Evolutionary conservation across 2,329 filamentous ascomycete species (phyloP).

Genomic region (Apiospora sp.): DNA sequence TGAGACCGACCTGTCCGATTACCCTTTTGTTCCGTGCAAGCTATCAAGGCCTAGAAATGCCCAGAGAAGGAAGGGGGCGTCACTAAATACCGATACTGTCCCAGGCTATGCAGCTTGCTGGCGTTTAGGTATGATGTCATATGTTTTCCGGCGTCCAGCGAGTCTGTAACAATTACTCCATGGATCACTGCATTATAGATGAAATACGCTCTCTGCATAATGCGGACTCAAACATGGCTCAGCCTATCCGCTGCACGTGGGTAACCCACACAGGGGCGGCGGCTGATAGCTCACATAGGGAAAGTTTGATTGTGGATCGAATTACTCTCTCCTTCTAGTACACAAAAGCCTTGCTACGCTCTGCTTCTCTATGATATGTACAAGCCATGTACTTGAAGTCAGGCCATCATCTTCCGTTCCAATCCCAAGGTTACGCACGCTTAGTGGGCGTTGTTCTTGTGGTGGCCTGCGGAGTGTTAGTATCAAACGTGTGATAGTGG

Average conservation of each 20-base stretch:
- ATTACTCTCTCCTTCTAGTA: conserved; percentile 30
- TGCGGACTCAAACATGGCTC: background rate
- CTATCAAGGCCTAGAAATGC: background rate
- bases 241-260: background rate
- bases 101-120: too few relatives aligned
- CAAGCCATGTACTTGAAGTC: conserved; percentile 11
- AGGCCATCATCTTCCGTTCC: conserved; percentile 18
- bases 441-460: conserved; percentile 99
- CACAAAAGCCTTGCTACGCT: conserved; percentile 29
- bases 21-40: background rate
- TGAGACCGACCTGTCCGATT: background rate
- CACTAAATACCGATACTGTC: background rate
- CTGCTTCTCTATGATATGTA: conserved; percentile 28
- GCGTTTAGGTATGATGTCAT: background rate
- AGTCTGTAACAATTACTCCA: background rate
- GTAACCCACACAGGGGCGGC: background rate
- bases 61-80: background rate
- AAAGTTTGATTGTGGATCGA: conserved; percentile 24
- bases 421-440: background rate
- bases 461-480: conserved; percentile 73
- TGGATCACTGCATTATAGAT: background rate
- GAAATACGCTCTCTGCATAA: background rate
- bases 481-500: background rate
- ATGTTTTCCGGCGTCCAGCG: too few relatives aligned
- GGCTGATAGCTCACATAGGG: conserved; percentile 21